These are phyloP conservation scores for Apiospora sp. DNA, from an alignment of 2,329 filamentous ascomycete genomes.

Conservation along the genomic window DNA sequence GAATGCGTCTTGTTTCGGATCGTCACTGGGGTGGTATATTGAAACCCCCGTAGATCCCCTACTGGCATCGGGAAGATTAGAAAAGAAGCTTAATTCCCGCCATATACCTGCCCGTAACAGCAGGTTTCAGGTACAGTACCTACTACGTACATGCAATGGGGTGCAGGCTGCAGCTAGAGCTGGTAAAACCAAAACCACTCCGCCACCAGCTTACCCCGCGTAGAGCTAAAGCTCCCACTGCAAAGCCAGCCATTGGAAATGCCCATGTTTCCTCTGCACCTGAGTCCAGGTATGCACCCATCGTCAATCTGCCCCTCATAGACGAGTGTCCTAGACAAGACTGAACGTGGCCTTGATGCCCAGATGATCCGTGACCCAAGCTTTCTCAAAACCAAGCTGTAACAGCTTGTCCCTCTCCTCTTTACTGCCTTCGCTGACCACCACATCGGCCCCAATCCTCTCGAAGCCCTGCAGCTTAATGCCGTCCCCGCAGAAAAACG, in stretches of 20 bases:
- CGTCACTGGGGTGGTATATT: too few species aligned
- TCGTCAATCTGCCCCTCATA: not conserved
- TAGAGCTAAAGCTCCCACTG: not conserved
- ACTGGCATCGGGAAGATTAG: too few species aligned
- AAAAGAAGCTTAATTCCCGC: too few species aligned
- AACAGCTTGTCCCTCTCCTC: constrained; percentile 32
- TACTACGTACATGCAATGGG: not conserved
- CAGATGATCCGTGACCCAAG: constrained; percentile 59
- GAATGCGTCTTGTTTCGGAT: too few species aligned
- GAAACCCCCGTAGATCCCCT: too few species aligned
- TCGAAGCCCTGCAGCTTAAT: constrained; percentile 45
- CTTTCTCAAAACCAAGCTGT: constrained; percentile 44
- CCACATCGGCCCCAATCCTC: constrained; percentile 54
- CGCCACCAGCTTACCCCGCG: not conserved
- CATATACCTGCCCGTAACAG: not conserved
- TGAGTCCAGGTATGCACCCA: not conserved
- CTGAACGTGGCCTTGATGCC: constrained; percentile 48
- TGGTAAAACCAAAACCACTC: not conserved
- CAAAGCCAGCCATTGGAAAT: not conserved
- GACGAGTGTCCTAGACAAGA: constrained; percentile 1
- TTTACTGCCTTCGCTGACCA: constrained; percentile 45
- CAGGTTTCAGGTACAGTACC: not conserved
- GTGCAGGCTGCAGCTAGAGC: not conserved
- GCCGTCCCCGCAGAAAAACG: constrained; percentile 49
- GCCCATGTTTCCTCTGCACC: not conserved